Percentiles rank a stretch among this genome's conserved stretches.
Conservation (phyloP, 2,329 filamentous ascomycete species). For the Paraphaeosphaeria minitans region DNA sequence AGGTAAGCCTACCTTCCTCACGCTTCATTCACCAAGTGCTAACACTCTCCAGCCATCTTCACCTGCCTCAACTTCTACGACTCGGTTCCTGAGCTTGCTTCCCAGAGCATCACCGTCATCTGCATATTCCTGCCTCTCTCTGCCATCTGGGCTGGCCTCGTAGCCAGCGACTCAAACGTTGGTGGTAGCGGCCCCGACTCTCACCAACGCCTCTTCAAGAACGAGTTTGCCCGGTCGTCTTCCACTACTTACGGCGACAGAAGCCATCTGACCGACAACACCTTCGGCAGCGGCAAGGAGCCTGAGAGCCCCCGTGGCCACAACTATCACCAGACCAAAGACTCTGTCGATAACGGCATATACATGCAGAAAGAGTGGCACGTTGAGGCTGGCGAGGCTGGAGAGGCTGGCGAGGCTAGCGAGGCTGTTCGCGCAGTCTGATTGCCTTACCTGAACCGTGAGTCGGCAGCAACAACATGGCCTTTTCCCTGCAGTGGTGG, state of each 20-base stretch:
- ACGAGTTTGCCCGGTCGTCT: conserved; percentile 26
- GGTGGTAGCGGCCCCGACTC: conserved; percentile 27
- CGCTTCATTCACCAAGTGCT: conserved; percentile 17
- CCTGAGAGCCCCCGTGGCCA: conserved; percentile 14
- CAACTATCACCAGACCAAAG: conserved; percentile 3
- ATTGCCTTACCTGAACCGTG: neutral
- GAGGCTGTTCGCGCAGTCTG: neutral
- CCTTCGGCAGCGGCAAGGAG: conserved; percentile 24
- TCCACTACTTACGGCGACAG: conserved; percentile 23
- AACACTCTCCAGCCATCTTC: conserved; percentile 60
- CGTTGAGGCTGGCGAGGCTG: neutral
- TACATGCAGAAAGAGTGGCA: conserved; percentile 10
- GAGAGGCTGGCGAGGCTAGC: neutral
- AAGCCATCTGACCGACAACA: conserved; percentile 23
- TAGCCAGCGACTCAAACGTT: conserved; percentile 28
- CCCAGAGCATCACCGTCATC: conserved; percentile 62
- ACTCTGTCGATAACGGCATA: conserved; percentile 5
- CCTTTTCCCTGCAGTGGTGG: neutral
- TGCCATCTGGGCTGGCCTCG: conserved; percentile 64
- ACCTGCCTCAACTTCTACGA: conserved; percentile 61
- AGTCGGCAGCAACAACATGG: neutral
- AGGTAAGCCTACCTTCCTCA: conserved; percentile 47
- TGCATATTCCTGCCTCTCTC: conserved; percentile 69
- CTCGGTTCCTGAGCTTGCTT: conserved; percentile 58
- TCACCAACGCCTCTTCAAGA: conserved; percentile 34